Conservation (phyloP, 192 early-diverging fungal genomes). For the Entomortierella parvispora region DNA sequence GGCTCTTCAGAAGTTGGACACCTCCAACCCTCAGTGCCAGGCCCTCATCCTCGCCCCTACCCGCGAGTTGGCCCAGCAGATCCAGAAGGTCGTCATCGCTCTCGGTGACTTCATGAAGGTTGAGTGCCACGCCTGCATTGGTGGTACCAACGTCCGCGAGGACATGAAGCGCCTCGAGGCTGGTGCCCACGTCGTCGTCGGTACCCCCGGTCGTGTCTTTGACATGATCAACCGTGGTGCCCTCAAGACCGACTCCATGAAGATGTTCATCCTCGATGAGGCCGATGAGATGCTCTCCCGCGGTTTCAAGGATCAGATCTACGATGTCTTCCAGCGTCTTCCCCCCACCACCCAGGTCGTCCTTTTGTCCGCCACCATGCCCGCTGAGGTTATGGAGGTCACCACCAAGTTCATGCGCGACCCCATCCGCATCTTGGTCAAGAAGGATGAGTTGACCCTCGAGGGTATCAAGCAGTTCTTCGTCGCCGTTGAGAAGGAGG, state of each 20-base stretch:
- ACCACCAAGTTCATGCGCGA: conserved; percentile 99
- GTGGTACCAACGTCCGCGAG: conserved; percentile 94
- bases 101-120: conserved; percentile 97
- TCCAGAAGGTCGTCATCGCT: conserved; percentile 94
- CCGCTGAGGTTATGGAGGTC: conserved; percentile 92
- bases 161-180: conserved; percentile 83
- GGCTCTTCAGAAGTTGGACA: conserved; percentile 94
- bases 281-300: conserved; percentile 99
- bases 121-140: conserved; percentile 96
- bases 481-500: conserved; percentile 98
- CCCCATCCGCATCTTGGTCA: conserved; percentile 98
- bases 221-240: conserved; percentile 98
- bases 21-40: conserved; percentile 81
- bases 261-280: conserved; percentile 99
- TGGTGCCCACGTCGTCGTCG: conserved; percentile 95
- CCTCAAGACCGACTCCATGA: conserved; percentile 85
- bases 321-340: conserved; percentile 94
- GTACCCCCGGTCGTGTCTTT: conserved; percentile 97
- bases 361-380: conserved; percentile 97
- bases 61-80: conserved; percentile 98
- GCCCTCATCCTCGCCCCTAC: conserved; percentile 98
- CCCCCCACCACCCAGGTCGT: conserved; percentile 94
- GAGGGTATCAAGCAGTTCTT: conserved; percentile 97
- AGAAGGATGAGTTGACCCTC: conserved; percentile 95
- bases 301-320: conserved; percentile 99